Percentiles rank a stretch among this genome's conserved stretches.
Evolutionary conservation across 257 asterid species (phyloP).

Genomic region (Knoxia roxburghii): DNA sequence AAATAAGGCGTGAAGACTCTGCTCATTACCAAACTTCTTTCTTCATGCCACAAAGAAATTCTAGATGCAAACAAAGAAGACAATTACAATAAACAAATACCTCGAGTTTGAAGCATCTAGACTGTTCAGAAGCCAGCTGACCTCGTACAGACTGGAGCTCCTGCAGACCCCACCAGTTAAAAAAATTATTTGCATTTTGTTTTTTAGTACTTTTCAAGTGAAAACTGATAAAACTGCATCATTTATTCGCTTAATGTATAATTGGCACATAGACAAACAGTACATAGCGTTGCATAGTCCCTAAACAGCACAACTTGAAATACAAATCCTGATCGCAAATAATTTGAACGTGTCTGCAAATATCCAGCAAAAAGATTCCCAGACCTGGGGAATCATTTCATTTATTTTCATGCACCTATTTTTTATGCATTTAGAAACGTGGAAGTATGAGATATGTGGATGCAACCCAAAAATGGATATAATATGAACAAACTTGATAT

Average conservation of each 20-base stretch:
- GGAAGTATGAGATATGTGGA: not conserved
- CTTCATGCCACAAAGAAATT: not conserved
- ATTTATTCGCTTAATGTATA: not conserved
- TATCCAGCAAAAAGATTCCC: not conserved
- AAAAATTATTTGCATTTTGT: not conserved
- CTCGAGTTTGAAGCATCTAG: slow-evolving; percentile 99
- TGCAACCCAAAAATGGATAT: not conserved
- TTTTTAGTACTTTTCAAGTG: not conserved
- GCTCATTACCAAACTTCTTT: not conserved
- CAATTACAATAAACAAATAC: slow-evolving; percentile 27
- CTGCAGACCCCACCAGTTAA: slow-evolving; percentile 30
- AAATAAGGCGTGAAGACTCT: not conserved
- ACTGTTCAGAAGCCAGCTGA: slow-evolving; percentile 92
- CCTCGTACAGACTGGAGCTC: slow-evolving; percentile 93
- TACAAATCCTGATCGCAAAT: not conserved
- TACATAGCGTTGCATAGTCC: not conserved
- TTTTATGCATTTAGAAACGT: not conserved
- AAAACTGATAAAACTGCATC: not conserved
- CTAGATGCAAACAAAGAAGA: not conserved
- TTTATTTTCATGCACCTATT: not conserved
- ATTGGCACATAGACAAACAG: not conserved
- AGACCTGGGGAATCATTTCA: not conserved
- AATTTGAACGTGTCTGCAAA: not conserved
- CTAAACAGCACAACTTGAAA: not conserved
- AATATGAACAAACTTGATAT: not conserved